Evolutionary conservation across 768 basidiomycete species (phyloP), one percentile per base, ranked within the genome.

Genomic region (Neoboletus magnificus): DNA sequence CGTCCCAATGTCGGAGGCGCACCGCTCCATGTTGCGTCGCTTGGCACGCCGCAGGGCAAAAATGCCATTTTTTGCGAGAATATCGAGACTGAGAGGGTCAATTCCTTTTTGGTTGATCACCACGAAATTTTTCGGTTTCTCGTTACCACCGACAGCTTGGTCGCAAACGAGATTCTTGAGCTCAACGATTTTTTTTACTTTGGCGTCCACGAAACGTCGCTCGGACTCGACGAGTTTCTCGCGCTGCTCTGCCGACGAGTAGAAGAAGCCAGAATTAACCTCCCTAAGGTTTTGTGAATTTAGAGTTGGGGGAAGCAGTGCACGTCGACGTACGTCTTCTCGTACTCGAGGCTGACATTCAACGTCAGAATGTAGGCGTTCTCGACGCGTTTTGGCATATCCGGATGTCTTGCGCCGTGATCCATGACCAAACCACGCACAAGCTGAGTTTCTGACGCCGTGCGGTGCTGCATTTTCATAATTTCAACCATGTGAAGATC

Each of bases 391-490:
- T 94, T 98, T 36, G 97, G 95, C 97, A 98, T 98, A 74, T 98
- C 97, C 12, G 97, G 96, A 75, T 99, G 97, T 61, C 97, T 79
- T 53, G 91, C 92, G 62, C 97, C 96, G 69, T 98, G 96, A 75
- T 99, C 97, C 64, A 99, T 80, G 43, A 99, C 97, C 55, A 99
- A 81, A 35, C 97, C 97, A 63, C 91, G 89, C 65, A 99, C 79
- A 37, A 99, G 84, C 70, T 97, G 91, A 30, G 97, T 99, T 73
- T 99, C 97, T 23, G 93, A 93, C 59, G 97, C 93, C 41, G 89
- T 95, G 65, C 95, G 89, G 76, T 99, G 97, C 73, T 97, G 96
- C 97, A 99, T 99, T 78, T 98, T 98, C 97, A 98, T 98, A 59
- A 98, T 87, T 76, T 99, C 97, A 49, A 99, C 78, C 97, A 99